Conservation (phyloP, 163 green algal species). For the Scenedesmus sp. region DNA sequence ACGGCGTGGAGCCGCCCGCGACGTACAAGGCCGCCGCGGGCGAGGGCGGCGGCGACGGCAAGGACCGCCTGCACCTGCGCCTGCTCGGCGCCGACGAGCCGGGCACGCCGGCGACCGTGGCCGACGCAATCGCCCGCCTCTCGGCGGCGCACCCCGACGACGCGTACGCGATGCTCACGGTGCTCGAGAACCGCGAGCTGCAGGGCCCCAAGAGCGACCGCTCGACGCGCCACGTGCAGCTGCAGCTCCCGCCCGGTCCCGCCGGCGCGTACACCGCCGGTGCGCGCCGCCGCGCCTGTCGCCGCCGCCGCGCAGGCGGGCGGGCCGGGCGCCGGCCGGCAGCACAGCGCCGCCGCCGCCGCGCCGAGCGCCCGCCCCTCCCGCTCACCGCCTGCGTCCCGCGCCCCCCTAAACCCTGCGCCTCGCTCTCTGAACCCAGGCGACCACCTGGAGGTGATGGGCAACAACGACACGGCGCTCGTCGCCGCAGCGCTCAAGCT, state of each 20-base stretch:
- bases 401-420: too few species aligned
- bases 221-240: conserved; percentile 37
- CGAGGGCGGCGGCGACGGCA: neutral
- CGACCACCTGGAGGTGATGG: conserved; percentile 47
- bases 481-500: conserved; percentile 6
- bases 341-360: conserved; percentile 36
- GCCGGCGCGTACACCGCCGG: neutral
- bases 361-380: too few species aligned
- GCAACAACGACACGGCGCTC: conserved; percentile 19
- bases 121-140: neutral
- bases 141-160: neutral
- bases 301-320: neutral
- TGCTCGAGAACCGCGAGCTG: conserved; percentile 32
- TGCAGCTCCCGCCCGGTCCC: conserved; percentile 27
- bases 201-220: conserved; percentile 18
- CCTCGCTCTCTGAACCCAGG: too few species aligned
- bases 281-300: too few species aligned
- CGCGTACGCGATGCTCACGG: neutral
- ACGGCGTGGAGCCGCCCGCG: neutral
- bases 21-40: neutral
- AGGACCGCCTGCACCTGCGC: conserved; percentile 2
- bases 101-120: neutral
- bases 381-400: too few species aligned
- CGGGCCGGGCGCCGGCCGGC: neutral
- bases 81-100: neutral